Conservation (phyloP, 2,329 filamentous ascomycete species). For the Verticillium zaregamsianum region DNA sequence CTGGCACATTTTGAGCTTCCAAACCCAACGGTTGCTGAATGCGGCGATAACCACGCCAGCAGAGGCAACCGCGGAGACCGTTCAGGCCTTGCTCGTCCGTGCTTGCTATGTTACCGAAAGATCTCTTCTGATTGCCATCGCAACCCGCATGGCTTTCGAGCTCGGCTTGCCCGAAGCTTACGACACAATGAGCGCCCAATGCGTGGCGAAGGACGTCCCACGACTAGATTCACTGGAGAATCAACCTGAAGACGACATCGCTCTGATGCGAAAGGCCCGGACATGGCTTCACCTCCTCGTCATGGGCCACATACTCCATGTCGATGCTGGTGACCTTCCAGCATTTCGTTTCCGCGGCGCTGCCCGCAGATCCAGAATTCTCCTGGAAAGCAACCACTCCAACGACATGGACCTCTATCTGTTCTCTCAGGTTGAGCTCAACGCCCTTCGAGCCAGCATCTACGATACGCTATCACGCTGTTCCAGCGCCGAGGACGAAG, state of each 20-base stretch:
- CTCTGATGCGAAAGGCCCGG: conserved; percentile 37
- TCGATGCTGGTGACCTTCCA: conserved; percentile 28
- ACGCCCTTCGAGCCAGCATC: conserved; percentile 26
- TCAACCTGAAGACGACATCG: conserved; percentile 4
- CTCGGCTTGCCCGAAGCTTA: conserved; percentile 39
- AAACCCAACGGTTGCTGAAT: conserved; percentile 39
- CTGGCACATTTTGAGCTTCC: conserved; percentile 38
- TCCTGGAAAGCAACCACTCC: conserved; percentile 36
- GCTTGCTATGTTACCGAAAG: conserved; percentile 50
- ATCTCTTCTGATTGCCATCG: conserved; percentile 44
- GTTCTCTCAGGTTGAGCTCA: conserved; percentile 45
- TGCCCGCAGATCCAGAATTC: conserved; percentile 38
- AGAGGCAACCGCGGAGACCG: conserved; percentile 36
- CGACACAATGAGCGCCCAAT: conserved; percentile 27
- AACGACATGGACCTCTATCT: conserved; percentile 46
- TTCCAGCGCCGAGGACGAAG: conserved; percentile 22
- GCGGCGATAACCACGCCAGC: conserved; percentile 20
- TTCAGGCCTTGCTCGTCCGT: conserved; percentile 47
- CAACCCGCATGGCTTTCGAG: conserved; percentile 45
- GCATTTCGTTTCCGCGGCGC: conserved; percentile 32
- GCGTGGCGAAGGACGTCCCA: background rate
- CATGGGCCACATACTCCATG: conserved; percentile 43
- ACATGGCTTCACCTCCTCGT: conserved; percentile 50
- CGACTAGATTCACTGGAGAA: conserved; percentile 15
- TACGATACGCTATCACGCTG: conserved; percentile 26